These are phyloP conservation scores for Perkinsus marinus DNA, from an alignment of 169 alveolate species.

Conservation along the genomic window DNA sequence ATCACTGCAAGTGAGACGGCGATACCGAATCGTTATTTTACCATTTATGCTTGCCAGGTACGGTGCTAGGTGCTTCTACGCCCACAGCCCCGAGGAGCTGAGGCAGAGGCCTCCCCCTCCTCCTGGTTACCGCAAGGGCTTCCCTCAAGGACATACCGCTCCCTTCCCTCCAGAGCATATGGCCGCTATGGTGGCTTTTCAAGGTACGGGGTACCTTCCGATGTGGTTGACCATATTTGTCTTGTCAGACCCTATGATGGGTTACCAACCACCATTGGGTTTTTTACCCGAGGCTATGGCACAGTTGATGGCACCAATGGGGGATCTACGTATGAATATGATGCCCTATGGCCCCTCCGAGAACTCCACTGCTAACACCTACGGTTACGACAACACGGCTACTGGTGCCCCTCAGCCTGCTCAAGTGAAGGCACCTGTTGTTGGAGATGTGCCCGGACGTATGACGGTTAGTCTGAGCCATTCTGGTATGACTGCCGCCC, in stretches of 20 bases:
- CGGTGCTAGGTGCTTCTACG: neutral
- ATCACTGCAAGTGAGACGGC: neutral
- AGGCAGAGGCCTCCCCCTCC: neutral
- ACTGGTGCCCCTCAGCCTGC: neutral
- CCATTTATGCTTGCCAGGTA: neutral
- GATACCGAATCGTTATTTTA: too few relatives aligned
- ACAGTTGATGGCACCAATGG: neutral
- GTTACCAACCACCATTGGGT: neutral
- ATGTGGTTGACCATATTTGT: neutral
- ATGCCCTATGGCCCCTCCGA: neutral
- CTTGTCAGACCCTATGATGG: neutral
- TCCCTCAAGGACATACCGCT: neutral
- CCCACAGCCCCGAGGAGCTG: neutral
- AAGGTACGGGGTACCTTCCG: neutral
- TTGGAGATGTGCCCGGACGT: neutral
- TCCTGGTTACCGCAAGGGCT: neutral
- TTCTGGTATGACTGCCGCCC: neutral
- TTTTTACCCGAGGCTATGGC: neutral
- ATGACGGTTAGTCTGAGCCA: neutral
- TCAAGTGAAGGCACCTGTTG: neutral
- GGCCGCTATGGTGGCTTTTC: neutral
- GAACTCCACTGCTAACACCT: neutral
- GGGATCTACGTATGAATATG: neutral
- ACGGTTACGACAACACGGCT: neutral
- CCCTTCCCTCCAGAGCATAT: neutral